Evolutionary conservation across 495 filamentous ascomycete species (phyloP).

Genomic region (Rostrohypoxylon terebratum): DNA sequence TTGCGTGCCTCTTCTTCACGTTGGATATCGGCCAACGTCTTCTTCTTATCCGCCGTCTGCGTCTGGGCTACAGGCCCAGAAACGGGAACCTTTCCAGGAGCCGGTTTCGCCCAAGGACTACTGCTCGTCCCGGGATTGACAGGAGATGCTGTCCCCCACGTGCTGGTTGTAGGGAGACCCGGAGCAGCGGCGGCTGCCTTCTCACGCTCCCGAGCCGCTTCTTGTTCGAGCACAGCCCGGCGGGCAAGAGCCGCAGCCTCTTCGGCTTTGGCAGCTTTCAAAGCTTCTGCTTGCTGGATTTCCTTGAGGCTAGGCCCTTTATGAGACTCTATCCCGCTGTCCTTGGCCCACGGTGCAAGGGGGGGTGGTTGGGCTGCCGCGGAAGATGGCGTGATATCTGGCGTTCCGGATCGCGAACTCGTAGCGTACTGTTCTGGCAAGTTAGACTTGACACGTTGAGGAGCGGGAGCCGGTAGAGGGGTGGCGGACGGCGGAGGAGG

Average conservation of each 20-base stretch:
- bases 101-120: conserved; percentile 73
- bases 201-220: conserved; percentile 72
- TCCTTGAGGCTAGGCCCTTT: conserved; percentile 96
- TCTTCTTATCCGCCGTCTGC: conserved; percentile 69
- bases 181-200: conserved; percentile 74
- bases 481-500: conserved; percentile 65
- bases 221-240: conserved; percentile 81
- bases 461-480: conserved; percentile 85
- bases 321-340: conserved; percentile 72
- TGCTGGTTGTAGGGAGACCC: conserved; percentile 87
- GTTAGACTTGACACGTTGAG: conserved; percentile 84
- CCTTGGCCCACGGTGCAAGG: conserved; percentile 94
- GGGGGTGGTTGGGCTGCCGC: conserved; percentile 65
- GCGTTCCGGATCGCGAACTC: conserved; percentile 81
- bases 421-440: conserved; percentile 82
- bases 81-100: conserved; percentile 49
- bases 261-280: conserved; percentile 90
- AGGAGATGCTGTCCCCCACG: conserved; percentile 87
- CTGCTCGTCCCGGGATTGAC: conserved; percentile 60
- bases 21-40: conserved; percentile 95
- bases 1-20: conserved; percentile 95
- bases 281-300: conserved; percentile 95
- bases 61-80: conserved; percentile 54
- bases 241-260: conserved; percentile 84
- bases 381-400: conserved; percentile 58